Evolutionary conservation across 805 yeast species (phyloP).

Genomic region (Lipomyces orientalis): DNA sequence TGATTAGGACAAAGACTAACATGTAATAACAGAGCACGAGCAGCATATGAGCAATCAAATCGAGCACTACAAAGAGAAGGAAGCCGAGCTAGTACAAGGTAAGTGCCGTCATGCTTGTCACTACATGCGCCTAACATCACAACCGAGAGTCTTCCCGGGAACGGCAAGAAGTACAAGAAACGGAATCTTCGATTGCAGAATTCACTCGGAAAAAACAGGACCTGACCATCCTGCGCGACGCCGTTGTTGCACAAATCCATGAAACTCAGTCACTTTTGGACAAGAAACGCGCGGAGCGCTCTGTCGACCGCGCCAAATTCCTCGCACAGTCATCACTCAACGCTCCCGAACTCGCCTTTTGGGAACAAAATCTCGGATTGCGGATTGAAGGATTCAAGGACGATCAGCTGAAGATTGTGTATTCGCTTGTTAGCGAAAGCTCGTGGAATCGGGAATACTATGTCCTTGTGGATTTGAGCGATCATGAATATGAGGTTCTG

Average conservation of each 20-base stretch:
- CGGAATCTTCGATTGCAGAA: conserved; percentile 40
- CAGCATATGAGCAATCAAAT: conserved; percentile 46
- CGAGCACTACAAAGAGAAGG: conserved; percentile 34
- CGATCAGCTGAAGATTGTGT: conserved; percentile 56
- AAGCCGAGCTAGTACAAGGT: conserved; percentile 34
- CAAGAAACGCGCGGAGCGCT: conserved; percentile 43
- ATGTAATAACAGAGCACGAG: conserved; percentile 32
- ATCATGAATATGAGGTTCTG: conserved; percentile 49
- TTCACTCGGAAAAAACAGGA: conserved; percentile 41
- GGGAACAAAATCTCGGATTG: conserved; percentile 62
- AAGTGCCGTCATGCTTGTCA: background rate
- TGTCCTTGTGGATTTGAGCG: conserved; percentile 55
- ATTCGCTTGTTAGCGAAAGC: conserved; percentile 55
- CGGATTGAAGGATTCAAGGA: conserved; percentile 57
- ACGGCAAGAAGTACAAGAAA: conserved; percentile 40
- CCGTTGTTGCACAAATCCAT: conserved; percentile 41
- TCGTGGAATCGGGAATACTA: conserved; percentile 52
- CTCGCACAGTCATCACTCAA: conserved; percentile 54
- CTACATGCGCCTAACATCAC: background rate
- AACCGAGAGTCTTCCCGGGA: conserved; percentile 36
- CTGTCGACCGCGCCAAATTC: conserved; percentile 47
- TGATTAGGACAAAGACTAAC: background rate
- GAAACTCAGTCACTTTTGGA: conserved; percentile 47
- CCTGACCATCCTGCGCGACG: conserved; percentile 34
- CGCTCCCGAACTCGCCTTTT: conserved; percentile 57